A percentile compares a stretch with the other conserved stretches of the same genome.
These are phyloP conservation scores for Beauveria varroae DNA, from an alignment of 2,329 filamentous ascomycete species.

Conservation along the genomic window DNA sequence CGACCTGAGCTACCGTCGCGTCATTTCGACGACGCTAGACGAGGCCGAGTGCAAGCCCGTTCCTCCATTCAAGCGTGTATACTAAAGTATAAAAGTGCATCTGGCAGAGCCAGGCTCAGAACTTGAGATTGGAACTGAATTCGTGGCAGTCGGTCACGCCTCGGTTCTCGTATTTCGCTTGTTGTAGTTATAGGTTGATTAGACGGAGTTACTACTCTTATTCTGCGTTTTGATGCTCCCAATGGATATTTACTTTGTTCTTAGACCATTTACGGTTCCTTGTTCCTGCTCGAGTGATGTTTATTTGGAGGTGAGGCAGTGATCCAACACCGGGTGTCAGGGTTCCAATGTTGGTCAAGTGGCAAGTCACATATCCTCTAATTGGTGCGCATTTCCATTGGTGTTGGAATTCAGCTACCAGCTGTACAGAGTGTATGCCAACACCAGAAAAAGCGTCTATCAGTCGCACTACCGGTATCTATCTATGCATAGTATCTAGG, in stretches of 20 bases:
- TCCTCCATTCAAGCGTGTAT: slow-evolving; percentile 91
- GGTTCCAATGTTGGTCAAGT: too few species aligned
- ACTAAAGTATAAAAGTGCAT: slow-evolving; percentile 44
- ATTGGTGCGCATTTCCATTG: too few species aligned
- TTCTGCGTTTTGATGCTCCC: slow-evolving; percentile 6
- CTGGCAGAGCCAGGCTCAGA: background rate
- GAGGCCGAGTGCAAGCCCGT: slow-evolving; percentile 95
- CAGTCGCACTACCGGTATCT: slow-evolving; percentile 16
- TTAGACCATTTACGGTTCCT: background rate
- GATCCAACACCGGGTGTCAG: too few species aligned
- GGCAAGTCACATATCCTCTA: too few species aligned
- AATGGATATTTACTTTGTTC: slow-evolving; percentile 11
- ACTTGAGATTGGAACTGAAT: background rate
- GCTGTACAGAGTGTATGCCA: too few species aligned
- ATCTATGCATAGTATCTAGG: too few species aligned
- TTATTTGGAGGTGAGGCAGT: too few species aligned
- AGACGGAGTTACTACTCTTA: slow-evolving; percentile 10
- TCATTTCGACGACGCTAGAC: slow-evolving; percentile 77
- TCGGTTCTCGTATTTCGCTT: slow-evolving; percentile 5
- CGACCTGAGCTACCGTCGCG: slow-evolving; percentile 77
- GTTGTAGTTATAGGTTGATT: slow-evolving; percentile 12
- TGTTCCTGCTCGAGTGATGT: too few species aligned
- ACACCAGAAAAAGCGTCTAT: background rate
- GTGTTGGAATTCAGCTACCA: too few species aligned
- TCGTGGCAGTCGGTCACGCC: background rate